phyloP scores from a whole-genome alignment of 179 eudicot species.

The Vitellaria paradoxa region DNA sequence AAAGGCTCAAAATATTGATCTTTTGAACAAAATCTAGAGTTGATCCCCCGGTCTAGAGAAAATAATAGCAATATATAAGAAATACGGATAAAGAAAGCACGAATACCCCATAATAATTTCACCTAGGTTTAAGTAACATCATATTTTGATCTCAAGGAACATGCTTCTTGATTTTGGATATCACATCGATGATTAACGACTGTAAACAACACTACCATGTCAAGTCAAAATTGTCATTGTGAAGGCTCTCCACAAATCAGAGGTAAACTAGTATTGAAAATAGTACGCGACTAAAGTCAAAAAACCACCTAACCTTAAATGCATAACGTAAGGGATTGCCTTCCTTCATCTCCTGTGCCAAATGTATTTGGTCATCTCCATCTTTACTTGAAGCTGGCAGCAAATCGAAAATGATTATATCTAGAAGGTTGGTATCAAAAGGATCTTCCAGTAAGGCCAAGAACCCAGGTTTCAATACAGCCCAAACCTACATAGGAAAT shows the following conservation, averaged over 20 bases:
- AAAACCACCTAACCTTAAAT: slow-evolving; percentile 51
- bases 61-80: too few species aligned
- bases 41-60: too few species aligned
- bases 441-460: slow-evolving; percentile 95
- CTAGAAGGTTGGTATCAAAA: slow-evolving; percentile 68
- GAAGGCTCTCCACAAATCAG: neutral
- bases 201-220: neutral
- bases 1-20: too few species aligned
- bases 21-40: too few species aligned
- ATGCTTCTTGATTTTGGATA: neutral
- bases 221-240: neutral
- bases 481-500: slow-evolving; percentile 74
- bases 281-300: neutral
- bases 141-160: neutral
- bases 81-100: too few species aligned
- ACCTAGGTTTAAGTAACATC: too few species aligned
- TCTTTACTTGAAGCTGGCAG: slow-evolving; percentile 60
- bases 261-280: neutral
- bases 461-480: slow-evolving; percentile 96
- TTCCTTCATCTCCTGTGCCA: slow-evolving; percentile 80
- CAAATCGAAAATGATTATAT: slow-evolving; percentile 81
- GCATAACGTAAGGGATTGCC: slow-evolving; percentile 72
- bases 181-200: neutral
- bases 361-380: slow-evolving; percentile 57
- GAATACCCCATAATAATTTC: too few species aligned